Percentiles rank a stretch among this genome's conserved stretches.
These are phyloP conservation scores for Arabidopsis thaliana DNA, from an alignment of 345 rosid species.

Conservation along the genomic window DNA sequence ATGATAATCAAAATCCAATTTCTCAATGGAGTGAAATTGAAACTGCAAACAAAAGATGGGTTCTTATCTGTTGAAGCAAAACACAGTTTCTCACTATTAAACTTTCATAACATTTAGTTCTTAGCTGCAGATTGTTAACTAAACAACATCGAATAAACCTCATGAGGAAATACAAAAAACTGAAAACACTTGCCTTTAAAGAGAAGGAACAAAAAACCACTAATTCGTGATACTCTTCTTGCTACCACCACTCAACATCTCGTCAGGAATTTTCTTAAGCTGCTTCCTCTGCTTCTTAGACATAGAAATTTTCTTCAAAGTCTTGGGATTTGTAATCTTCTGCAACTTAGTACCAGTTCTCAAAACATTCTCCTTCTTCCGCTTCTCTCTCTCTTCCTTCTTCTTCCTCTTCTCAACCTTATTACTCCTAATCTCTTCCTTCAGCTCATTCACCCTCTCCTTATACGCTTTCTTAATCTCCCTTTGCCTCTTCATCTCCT, in stretches of 20 bases:
- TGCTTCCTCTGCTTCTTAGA: conserved; percentile 79
- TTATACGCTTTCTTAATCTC: conserved; percentile 79
- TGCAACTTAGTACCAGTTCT: conserved; percentile 83
- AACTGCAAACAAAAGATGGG: background rate
- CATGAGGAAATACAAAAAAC: conserved; percentile 5
- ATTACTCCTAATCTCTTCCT: conserved; percentile 80
- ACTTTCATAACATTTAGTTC: background rate
- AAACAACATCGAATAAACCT: conserved; percentile 14
- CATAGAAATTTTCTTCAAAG: conserved; percentile 78
- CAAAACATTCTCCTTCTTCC: conserved; percentile 81
- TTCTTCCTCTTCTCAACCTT: conserved; percentile 85
- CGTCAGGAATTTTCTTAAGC: conserved; percentile 79
- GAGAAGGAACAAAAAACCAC: background rate
- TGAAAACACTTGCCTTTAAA: conserved; percentile 18
- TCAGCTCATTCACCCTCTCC: conserved; percentile 76
- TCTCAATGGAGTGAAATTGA: background rate
- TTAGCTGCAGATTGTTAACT: conserved; percentile 22
- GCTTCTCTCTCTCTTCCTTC: conserved; percentile 88
- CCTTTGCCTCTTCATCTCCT: conserved; percentile 74
- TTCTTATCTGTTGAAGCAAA: conserved; percentile 18
- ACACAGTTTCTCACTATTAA: conserved; percentile 19
- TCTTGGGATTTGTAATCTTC: conserved; percentile 80
- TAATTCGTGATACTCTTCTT: conserved; percentile 15
- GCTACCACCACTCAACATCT: conserved; percentile 42
- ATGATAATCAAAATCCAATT: background rate